phyloP scores from a whole-genome alignment of 352 stramenopile genomes.

The Phytophthora sp. region DNA sequence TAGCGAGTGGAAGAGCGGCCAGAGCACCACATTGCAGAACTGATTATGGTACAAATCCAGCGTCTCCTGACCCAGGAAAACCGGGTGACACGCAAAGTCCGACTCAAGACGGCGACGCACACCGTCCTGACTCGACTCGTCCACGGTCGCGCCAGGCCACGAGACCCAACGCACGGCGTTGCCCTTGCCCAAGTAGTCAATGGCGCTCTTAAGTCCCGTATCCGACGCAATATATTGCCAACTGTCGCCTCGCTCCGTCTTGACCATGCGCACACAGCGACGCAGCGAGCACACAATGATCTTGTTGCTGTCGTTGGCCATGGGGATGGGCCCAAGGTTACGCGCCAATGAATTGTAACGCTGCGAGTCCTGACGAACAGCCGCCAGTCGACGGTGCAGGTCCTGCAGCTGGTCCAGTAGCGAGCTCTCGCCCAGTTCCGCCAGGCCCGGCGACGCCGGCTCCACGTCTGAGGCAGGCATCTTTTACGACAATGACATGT shows the following conservation, averaged over 20 bases:
- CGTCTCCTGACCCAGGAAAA: conserved; percentile 82
- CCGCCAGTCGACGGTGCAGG: conserved; percentile 67
- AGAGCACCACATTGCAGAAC: conserved; percentile 92
- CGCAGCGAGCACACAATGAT: conserved; percentile 78
- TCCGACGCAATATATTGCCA: conserved; percentile 77
- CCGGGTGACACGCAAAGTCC: conserved; percentile 85
- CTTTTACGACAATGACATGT: no score
- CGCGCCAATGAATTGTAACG: conserved; percentile 65
- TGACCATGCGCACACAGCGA: conserved; percentile 78
- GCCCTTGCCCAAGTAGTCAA: conserved; percentile 73
- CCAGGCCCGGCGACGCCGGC: conserved; percentile 3
- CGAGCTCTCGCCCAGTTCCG: conserved; percentile 72
- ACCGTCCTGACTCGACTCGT: conserved; percentile 80
- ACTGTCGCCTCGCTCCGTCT: conserved; percentile 70
- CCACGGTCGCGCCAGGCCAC: conserved; percentile 84
- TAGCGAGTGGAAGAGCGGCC: conserved; percentile 92
- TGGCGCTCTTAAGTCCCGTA: conserved; percentile 72
- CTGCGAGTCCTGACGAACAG: conserved; percentile 80
- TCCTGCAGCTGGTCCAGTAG: conserved; percentile 83
- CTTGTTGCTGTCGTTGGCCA: conserved; percentile 81
- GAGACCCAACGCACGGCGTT: conserved; percentile 92
- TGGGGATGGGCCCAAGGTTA: conserved; percentile 70
- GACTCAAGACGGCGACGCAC: conserved; percentile 76
- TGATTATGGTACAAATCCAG: conserved; percentile 89
- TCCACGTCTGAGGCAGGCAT: conserved; percentile 14